Evolutionary conservation across 768 basidiomycete genomes (phyloP), one percentile per base, ranked within the genome.

Genomic region (Suillus decipiens): DNA sequence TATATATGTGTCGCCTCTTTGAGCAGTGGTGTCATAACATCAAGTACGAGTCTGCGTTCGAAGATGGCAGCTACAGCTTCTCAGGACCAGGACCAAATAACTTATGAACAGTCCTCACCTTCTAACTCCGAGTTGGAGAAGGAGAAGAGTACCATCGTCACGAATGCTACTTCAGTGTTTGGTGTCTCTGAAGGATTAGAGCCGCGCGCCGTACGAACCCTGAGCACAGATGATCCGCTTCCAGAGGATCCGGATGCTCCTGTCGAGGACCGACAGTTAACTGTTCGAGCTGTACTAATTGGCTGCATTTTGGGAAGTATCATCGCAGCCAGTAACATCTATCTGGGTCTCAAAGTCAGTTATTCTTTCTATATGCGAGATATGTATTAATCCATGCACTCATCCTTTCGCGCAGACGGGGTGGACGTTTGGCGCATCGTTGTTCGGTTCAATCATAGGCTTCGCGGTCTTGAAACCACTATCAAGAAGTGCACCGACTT

Each of bases 301-400:
- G 82, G 83, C 63, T 81, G 79, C 67, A 65, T 61, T 19, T 76
- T 86, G 37, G 85, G 85, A 28, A 81, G 80, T 51, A 68, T 86
- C 73, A 84, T 86, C 37, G 83, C 83, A 47, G 84, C 85, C 28
- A 85, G 84, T 51, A 86, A 86, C 73, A 85, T 88, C 64, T 88
- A 88, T 68, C 81, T 88, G n/a, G 86, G 87, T 61, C 73, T 88
- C 62, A 88, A 88, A 73, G 61, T 62, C 31, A 60, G 61, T 28
- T 19, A 24, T 19, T 17, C 39, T 31, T 31, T 31, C 2, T 3
- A 12, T 14, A 59, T 31, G 1, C 5, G 19, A 31, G 36, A n/a
- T n/a, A 28, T 28, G 19, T 24, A 31, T 42, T 45, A n/a, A 58
- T 22, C 1, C 22, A 28, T n/a, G n/a, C n/a, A n/a, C 33, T 31